phyloP scores from a whole-genome alignment of 1,284 basidiomycete genomes.

The Acaromyces ingoldii region DNA sequence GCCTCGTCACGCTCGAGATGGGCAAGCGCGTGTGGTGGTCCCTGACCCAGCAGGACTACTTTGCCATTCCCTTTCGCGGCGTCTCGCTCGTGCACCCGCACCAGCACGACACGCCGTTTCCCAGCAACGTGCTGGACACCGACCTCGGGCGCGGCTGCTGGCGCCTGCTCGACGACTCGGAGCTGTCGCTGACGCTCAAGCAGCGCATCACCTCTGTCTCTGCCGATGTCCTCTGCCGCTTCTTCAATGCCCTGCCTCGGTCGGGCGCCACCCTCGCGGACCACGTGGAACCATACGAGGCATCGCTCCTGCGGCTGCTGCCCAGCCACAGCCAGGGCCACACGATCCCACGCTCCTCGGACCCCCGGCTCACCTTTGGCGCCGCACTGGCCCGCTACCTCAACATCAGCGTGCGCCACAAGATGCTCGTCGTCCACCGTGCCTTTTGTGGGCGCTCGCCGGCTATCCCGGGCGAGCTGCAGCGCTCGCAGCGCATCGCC shows the following conservation, averaged over 20 bases:
- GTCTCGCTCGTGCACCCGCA: slow-evolving; percentile 24
- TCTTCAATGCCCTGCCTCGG: slow-evolving; percentile 27
- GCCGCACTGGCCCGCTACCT: slow-evolving; percentile 27
- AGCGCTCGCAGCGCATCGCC: slow-evolving; percentile 19
- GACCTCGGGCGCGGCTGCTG: slow-evolving; percentile 21
- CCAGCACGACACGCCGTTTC: slow-evolving; percentile 30
- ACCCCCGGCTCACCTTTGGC: slow-evolving; percentile 20
- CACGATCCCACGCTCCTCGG: slow-evolving; percentile 4
- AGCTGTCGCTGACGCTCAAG: slow-evolving; percentile 25
- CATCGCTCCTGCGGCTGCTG: slow-evolving; percentile 21
- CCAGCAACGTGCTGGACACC: slow-evolving; percentile 28
- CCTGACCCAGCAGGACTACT: slow-evolving; percentile 30
- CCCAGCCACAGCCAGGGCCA: slow-evolving; percentile 3
- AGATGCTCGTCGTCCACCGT: slow-evolving; percentile 30
- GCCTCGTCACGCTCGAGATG: slow-evolving; percentile 25
- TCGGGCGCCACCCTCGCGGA: slow-evolving; percentile 14
- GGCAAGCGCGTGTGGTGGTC: slow-evolving; percentile 36
- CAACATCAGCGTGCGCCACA: slow-evolving; percentile 30
- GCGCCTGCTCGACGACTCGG: slow-evolving; percentile 23
- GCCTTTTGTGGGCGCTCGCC: slow-evolving; percentile 26
- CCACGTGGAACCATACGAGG: slow-evolving; percentile 21
- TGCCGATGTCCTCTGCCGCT: slow-evolving; percentile 27
- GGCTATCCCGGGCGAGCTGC: slow-evolving; percentile 13
- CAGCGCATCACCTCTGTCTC: slow-evolving; percentile 26
- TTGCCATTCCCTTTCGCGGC: slow-evolving; percentile 30